Evolutionary conservation across 257 asterid species (phyloP).

Genomic region (Ligustrum vulgare): DNA sequence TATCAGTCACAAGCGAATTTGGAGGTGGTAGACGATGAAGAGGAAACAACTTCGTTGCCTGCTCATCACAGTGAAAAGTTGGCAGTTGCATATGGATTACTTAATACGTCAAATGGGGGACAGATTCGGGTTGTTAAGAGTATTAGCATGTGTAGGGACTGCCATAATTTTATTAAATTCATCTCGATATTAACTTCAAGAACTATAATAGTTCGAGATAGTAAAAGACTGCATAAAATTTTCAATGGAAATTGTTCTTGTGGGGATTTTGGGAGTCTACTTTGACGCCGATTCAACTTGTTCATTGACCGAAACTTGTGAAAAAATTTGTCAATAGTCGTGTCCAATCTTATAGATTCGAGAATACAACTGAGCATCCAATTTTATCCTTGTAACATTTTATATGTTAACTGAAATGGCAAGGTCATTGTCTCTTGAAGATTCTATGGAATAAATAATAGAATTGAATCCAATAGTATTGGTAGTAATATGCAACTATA

Average conservation of each 20-base stretch:
- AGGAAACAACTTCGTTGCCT: conserved; percentile 27
- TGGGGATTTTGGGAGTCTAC: conserved; percentile 74
- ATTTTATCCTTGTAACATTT: too few species aligned
- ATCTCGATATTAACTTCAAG: conserved; percentile 57
- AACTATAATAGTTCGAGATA: conserved; percentile 68
- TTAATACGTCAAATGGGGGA: conserved; percentile 45
- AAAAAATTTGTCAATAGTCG: too few species aligned
- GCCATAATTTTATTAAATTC: conserved; percentile 69
- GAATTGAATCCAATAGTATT: too few species aligned
- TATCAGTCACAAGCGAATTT: conserved; percentile 37
- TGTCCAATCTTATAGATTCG: too few species aligned
- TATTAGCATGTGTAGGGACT: conserved; percentile 75
- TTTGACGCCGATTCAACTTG: conserved; percentile 25
- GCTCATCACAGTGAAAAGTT: conserved; percentile 78
- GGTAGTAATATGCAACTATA: too few species aligned
- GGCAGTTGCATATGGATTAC: conserved; percentile 80
- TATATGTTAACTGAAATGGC: too few species aligned
- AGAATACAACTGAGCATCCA: too few species aligned
- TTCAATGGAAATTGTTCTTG: conserved; percentile 70
- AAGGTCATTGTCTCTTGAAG: too few species aligned
- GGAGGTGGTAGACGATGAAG: conserved; percentile 36
- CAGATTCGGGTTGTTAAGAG: conserved; percentile 67
- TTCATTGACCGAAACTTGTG: neutral
- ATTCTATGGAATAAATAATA: too few species aligned
- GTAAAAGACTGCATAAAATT: conserved; percentile 79